These are phyloP conservation scores for Rhododendron henanense DNA, from an alignment of 148 eudicot species.

Conservation along the genomic window DNA sequence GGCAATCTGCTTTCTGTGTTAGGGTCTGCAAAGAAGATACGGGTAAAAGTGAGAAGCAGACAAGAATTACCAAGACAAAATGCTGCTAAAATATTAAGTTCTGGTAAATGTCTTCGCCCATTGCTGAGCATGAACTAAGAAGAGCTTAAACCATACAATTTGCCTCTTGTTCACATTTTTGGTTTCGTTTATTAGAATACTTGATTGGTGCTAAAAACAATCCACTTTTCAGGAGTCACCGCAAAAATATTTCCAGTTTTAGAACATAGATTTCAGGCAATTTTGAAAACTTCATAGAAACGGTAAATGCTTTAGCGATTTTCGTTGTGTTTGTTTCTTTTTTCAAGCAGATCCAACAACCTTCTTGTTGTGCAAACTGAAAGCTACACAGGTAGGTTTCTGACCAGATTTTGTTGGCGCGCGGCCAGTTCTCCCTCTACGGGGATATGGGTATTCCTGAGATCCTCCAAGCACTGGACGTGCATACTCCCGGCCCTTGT, in stretches of 20 bases:
- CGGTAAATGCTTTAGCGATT: not conserved
- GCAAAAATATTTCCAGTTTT: not conserved
- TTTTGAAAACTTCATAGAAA: not conserved
- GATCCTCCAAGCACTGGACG: conserved; percentile 92
- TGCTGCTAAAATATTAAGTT: not conserved
- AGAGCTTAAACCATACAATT: not conserved
- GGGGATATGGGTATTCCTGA: conserved; percentile 67
- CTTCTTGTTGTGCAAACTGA: not conserved
- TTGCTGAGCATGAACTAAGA: not conserved
- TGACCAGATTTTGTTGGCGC: conserved; percentile 57
- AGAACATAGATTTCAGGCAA: not conserved
- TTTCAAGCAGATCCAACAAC: not conserved
- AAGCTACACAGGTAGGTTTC: not conserved
- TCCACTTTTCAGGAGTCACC: not conserved
- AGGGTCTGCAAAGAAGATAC: conserved; percentile 45
- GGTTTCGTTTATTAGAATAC: too few species aligned
- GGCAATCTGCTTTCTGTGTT: conserved; percentile 55
- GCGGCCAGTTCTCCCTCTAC: conserved; percentile 78
- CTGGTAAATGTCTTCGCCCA: not conserved
- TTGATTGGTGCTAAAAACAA: not conserved
- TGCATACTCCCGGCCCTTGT: conserved; percentile 50
- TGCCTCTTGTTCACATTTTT: not conserved
- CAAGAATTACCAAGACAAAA: not conserved
- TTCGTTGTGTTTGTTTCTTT: not conserved
- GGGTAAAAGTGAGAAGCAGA: not conserved